Evolutionary conservation across 2,329 filamentous ascomycete species (phyloP), one percentile per base, ranked within the genome.

Genomic region (Diaporthe citrichinensis): DNA sequence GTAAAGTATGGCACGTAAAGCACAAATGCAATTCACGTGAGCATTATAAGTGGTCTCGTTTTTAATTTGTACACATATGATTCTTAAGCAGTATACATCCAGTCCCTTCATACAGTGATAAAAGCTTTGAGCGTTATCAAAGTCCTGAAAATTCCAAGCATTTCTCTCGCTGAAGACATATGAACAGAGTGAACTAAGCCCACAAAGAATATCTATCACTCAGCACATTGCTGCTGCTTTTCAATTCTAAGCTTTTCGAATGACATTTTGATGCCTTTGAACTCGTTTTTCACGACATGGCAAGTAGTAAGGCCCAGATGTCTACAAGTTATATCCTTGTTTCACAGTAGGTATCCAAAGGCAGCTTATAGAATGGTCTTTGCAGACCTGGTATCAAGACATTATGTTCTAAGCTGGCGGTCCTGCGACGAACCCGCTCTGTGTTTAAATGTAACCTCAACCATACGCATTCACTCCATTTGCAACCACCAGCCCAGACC

Each of bases 361-460:
- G 23, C 8, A 3, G 44, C 4, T 4, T 25, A 51, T 20, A 7
- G 4, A n/a, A 25, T 51, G 62, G 62, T 51, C 62, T 25, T 53
- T 23, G n/a, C 23, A 62, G 62, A 53, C 46, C 62, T 68, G 62
- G 46, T 68, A 39, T 68, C 62, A 68, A 68, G 31, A 68, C 62
- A 68, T 68, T 68, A 68, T 53, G 44, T 39, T 68, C 62, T 68
- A 41, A 68, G 46, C 62, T 20, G 46, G n/a, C 62, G 31, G 46
- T 6, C 31, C 49, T 39, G 8, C 9, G 34, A 68, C 31, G 46
- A 51, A 20, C 14, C 31, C 44, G 62, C 31, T 51, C 23, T 36
- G 46, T 36, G 34, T 68, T 46, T 28, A 28, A 39, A 2, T 41
- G 14, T 31, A 57, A 20, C 44, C 36, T 17, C 31, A 23, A 39